Evolutionary conservation across 2,329 filamentous ascomycete genomes (phyloP).

Genomic region (Xylariaceae sp.): DNA sequence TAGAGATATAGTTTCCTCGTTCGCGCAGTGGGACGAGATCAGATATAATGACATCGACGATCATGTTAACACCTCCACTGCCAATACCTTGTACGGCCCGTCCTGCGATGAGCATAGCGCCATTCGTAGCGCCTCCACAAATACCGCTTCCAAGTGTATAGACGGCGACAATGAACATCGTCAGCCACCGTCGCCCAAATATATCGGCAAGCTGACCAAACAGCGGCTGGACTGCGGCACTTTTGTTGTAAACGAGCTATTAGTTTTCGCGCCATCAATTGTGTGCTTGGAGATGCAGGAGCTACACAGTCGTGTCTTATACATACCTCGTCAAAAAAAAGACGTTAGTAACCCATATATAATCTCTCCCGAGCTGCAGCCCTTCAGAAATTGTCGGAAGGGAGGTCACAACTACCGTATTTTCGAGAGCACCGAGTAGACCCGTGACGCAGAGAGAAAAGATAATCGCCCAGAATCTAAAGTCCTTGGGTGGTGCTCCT

Average conservation of each 20-base stretch:
- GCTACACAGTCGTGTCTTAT: neutral
- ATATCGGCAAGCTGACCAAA: conserved; percentile 50
- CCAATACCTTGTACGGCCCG: conserved; percentile 9
- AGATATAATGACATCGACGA: conserved; percentile 1
- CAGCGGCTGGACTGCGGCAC: conserved; percentile 29
- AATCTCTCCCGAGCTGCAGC: conserved; percentile 15
- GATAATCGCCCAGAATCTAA: too few species aligned
- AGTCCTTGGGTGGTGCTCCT: too few species aligned
- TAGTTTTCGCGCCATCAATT: too few species aligned
- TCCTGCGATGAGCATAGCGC: conserved; percentile 3
- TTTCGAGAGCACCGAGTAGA: conserved; percentile 22
- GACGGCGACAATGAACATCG: neutral
- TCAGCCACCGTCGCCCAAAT: conserved; percentile 37
- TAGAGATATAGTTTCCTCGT: conserved; percentile 1
- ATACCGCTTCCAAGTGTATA: conserved; percentile 17
- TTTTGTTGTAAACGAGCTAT: too few species aligned
- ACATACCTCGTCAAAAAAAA: conserved; percentile 19
- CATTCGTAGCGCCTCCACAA: conserved; percentile 13
- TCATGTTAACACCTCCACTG: conserved; percentile 1
- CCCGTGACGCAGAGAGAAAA: conserved; percentile 31
- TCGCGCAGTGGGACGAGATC: conserved; percentile 10
- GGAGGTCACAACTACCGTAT: conserved; percentile 18
- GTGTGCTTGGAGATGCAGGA: neutral
- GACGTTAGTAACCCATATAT: conserved; percentile 24
- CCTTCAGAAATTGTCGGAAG: conserved; percentile 16